A percentile compares a stretch with the other conserved stretches of the same genome.
Conservation (phyloP, 2,329 filamentous ascomycete genomes). For the Sporothrix humicola region DNA sequence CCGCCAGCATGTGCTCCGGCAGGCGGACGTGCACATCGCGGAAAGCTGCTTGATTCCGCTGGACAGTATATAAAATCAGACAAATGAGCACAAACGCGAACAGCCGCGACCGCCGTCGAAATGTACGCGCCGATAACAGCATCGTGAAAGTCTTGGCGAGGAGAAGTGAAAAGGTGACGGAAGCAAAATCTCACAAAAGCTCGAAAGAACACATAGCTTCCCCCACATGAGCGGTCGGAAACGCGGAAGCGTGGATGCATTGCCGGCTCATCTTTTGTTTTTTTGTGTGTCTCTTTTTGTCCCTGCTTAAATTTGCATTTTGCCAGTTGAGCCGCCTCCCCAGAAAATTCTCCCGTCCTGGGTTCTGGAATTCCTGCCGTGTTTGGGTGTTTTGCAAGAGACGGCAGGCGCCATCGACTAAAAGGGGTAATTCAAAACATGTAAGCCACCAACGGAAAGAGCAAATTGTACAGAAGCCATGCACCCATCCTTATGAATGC, state of each 20-base stretch:
- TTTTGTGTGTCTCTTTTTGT: background rate
- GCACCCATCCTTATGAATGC: background rate
- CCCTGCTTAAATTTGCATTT: background rate
- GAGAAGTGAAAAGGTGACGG: background rate
- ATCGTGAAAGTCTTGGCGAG: background rate
- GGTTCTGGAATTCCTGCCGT: background rate
- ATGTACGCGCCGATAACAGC: conserved; percentile 5
- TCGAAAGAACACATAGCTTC: background rate
- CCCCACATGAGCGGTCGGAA: background rate
- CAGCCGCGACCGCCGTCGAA: conserved; percentile 27
- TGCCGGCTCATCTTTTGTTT: conserved; percentile 3
- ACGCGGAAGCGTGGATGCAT: background rate
- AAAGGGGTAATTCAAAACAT: conserved; percentile 4
- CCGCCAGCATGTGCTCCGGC: conserved; percentile 1
- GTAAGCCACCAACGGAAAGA: background rate
- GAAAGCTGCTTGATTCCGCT: background rate
- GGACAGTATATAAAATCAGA: background rate
- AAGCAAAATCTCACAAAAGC: background rate
- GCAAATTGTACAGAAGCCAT: background rate
- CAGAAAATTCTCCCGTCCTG: background rate
- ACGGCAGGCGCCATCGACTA: background rate
- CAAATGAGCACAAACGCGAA: background rate
- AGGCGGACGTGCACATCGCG: background rate
- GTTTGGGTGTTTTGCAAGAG: background rate
- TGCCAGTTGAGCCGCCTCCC: background rate